Base-by-base conservation (phyloP, 768 basidiomycete genomes). In the Pisolithus marmoratus region DNA sequence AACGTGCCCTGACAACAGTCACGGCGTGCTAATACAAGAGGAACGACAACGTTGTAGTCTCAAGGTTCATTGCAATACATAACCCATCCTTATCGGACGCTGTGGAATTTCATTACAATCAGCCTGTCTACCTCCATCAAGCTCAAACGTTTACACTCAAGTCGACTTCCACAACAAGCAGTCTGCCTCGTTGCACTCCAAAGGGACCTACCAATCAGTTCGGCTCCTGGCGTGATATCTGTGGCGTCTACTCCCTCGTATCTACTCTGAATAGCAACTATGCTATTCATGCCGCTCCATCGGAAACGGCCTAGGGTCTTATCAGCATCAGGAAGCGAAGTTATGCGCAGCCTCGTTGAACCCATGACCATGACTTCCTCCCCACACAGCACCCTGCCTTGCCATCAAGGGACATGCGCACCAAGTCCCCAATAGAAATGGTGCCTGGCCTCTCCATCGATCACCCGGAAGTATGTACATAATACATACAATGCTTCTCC, bases 41-140 rank as follows among this genome's bases (percentile, higher is more conserved):
- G 8, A 19, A n/a, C n/a, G 12, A 12, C 54, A 63, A 63, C 59
- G 64, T 63, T 64, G 58, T 54, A 42, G 12, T 53, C 53, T 61
- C 53, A 62, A 61, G 62, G 62, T 36, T 26, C 34, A 37, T 20
- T 45, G 45, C 37, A 9, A 41, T 4, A 54, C 52, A 49, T 45
- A 36, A 42, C 17, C 29, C 46, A 31, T 36, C 34, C 20, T 46
- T 48, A 26, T 48, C 31, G 49, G 37, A 40, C 11, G 40, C 40
- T 43, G 12, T 42, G 37, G 51, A 51, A 24, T 43, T 44, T 52
- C 46, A 52, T 52, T 46, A 9, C 22, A 9, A 41, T 46, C 43
- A 38, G 19, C 52, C 49, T 43, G 17, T 44, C 38, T 50, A 42
- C 40, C 26, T 7, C 20, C 37, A 17, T 46, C 51, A 37, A 29